Evolutionary conservation across 2,329 filamentous ascomycete genomes (phyloP).

Genomic region (Scedosporium dehoogii): DNA sequence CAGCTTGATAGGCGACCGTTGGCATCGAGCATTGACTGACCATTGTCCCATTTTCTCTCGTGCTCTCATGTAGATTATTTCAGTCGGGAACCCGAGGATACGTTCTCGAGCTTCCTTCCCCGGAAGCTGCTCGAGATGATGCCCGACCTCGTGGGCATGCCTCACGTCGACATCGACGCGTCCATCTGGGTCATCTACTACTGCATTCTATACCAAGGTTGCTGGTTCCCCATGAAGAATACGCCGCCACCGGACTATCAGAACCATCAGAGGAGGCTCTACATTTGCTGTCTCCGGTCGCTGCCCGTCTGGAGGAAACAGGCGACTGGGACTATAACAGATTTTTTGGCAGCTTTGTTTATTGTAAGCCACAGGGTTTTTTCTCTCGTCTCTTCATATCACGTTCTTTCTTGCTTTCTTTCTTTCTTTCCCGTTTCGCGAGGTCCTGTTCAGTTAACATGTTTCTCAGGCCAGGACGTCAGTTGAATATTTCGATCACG

Average conservation of each 20-base stretch:
- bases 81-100: conserved; percentile 17
- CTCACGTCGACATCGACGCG: conserved; percentile 20
- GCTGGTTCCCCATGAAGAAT: conserved; percentile 13
- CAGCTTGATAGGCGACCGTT: background rate
- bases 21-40: background rate
- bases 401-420: background rate
- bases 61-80: conserved; percentile 17
- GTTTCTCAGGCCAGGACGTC: conserved; percentile 14
- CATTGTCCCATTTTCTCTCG: background rate
- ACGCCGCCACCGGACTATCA: conserved; percentile 8
- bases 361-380: conserved; percentile 11
- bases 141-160: conserved; percentile 18
- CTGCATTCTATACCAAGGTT: conserved; percentile 19
- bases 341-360: conserved; percentile 19
- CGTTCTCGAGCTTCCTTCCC: conserved; percentile 19
- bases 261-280: conserved; percentile 16
- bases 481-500: conserved; percentile 21
- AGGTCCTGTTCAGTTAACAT: background rate
- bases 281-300: conserved; percentile 19
- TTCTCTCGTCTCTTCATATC: background rate
- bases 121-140: conserved; percentile 18
- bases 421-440: background rate
- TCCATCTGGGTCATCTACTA: conserved; percentile 21
- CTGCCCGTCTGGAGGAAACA: conserved; percentile 20
- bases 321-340: conserved; percentile 19